Evolutionary conservation across 1,284 basidiomycete species (phyloP), one percentile per base, ranked within the genome.

Genomic region (Trametes versicolor): DNA sequence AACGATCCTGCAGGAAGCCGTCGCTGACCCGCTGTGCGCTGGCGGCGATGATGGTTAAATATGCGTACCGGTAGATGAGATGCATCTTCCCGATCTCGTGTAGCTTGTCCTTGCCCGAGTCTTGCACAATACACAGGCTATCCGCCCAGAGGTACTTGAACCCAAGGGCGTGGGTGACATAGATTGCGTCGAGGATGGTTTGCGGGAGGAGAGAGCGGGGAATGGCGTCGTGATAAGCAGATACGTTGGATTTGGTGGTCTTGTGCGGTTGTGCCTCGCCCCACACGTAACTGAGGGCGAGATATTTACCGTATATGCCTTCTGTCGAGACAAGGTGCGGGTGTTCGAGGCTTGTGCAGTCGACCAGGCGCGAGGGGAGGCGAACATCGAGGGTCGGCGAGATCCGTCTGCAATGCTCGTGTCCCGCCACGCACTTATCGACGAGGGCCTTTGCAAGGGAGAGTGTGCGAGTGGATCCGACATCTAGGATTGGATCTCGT

Each of bases 281-380:
- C 66, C 62, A 67, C 15, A 67, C 66, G 48, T 67, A 67, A 52
- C 66, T 67, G 34, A 67, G 60, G 6, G 66, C 62, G 2, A 55
- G 25, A 23, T 67, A 67, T 4, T n/a, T 27, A 12, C 37, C 62
- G 1, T 12, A 36, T n/a, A 7, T 17, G 9, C 62, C 55, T 8
- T 41, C 19, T 9, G 32, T 39, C 2, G 12, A 1, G 8, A 39
- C 23, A 1, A 67, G 54, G 0, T 41, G 49, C 6, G 58, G 59
- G 15, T n/a, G 34, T 4, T 23, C 19, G 5, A 62, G 62, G 37
- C 61, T 55, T 1, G 43, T 19, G 19, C 65, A 64, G 41, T 67
- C 65, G 21, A 67, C 37, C 2, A 67, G 45, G 10, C 65, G 62
- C 5, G 62, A 63, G 7, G 65, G 62, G 5, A 67, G 62, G 1